Percentiles rank a stretch among this genome's conserved stretches.
These are phyloP conservation scores for Leishmania tarentolae DNA, from an alignment of 208 protist species.

Conservation along the genomic window DNA sequence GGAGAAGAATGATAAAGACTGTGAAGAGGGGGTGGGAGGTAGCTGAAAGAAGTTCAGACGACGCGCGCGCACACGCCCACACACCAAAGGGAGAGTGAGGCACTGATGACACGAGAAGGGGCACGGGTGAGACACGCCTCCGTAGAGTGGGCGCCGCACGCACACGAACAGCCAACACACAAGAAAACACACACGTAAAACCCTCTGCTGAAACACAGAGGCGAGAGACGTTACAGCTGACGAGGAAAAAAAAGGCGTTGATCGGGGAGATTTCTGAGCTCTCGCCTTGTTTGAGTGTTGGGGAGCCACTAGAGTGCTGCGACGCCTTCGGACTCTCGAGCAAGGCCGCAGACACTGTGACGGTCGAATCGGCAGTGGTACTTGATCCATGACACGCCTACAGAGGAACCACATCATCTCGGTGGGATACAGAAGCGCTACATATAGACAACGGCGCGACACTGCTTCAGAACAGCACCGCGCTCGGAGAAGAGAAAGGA, in stretches of 20 bases:
- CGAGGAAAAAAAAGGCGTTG: neutral
- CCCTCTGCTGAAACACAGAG: neutral
- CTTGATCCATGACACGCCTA: neutral
- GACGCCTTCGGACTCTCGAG: neutral
- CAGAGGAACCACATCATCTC: neutral
- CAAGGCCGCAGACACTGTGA: neutral
- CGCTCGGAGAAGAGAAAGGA: too few relatives aligned
- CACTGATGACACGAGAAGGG: neutral
- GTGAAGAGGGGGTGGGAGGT: neutral
- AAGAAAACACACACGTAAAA: neutral
- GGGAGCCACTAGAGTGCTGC: neutral
- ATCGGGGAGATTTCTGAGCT: neutral
- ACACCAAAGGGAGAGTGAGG: neutral
- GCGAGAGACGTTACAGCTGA: constrained; percentile 1
- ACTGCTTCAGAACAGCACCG: too few relatives aligned
- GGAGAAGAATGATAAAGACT: neutral
- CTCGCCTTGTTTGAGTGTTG: neutral
- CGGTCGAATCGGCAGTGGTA: neutral
- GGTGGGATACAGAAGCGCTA: too few relatives aligned
- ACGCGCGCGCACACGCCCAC: too few relatives aligned
- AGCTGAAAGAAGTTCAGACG: too few relatives aligned
- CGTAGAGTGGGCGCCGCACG: neutral
- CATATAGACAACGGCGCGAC: too few relatives aligned
- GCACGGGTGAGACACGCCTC: neutral
- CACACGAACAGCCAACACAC: too few relatives aligned